Conservation (phyloP, 331 rosid genomes). For the Pyrus hybrid region DNA sequence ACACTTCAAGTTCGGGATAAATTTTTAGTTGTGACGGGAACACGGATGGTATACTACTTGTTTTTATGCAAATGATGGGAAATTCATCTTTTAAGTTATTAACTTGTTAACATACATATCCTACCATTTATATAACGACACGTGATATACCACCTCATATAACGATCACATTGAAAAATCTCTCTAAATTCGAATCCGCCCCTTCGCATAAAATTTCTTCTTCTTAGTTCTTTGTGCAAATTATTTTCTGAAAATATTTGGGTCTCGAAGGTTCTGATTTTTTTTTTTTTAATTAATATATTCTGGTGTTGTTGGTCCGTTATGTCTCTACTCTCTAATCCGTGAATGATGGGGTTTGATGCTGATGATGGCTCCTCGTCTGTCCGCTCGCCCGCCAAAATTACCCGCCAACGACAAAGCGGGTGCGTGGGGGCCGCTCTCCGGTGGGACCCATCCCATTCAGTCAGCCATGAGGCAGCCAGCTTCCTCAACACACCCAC, state of each 20-base stretch:
- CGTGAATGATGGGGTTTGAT: constrained; percentile 10
- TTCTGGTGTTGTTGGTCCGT: constrained; percentile 7
- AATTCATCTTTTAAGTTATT: too few species aligned
- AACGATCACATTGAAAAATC: too few species aligned
- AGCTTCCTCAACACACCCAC: neutral
- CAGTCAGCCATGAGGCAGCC: neutral
- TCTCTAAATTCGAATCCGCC: neutral
- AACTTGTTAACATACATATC: too few species aligned
- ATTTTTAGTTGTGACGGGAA: too few species aligned
- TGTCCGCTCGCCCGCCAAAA: constrained; percentile 23
- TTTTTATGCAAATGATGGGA: too few species aligned
- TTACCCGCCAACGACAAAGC: constrained; percentile 23
- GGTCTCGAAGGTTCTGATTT: too few species aligned
- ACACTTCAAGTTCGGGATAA: neutral
- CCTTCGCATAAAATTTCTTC: too few species aligned
- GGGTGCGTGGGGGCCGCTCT: neutral
- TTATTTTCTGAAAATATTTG: neutral
- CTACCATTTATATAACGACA: too few species aligned
- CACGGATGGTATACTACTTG: too few species aligned
- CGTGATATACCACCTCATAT: too few species aligned
- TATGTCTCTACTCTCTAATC: neutral
- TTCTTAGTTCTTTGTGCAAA: neutral
- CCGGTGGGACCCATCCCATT: constrained; percentile 10
- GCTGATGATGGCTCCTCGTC: neutral
- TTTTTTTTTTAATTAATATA: too few species aligned